Conservation (phyloP, 345 rosid species). For the Psidium guajava region DNA sequence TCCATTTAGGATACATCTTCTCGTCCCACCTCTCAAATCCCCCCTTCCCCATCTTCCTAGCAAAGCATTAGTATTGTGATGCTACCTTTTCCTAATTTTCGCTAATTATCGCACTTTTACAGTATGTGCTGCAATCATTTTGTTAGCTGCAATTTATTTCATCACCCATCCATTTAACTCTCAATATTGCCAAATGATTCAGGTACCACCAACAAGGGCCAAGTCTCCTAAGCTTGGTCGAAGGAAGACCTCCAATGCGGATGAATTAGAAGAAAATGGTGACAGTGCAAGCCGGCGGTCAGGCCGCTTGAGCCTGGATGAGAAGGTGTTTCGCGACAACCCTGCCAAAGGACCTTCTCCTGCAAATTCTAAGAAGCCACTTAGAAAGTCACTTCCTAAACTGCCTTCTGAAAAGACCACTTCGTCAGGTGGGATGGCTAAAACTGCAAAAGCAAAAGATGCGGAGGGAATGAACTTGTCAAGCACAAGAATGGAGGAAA, state of each 20-base stretch:
- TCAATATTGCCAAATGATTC: constrained; percentile 2
- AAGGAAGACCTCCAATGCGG: constrained; percentile 37
- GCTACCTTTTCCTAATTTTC: not conserved
- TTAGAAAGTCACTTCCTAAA: constrained; percentile 74
- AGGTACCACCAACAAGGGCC: constrained; percentile 94
- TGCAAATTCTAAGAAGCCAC: constrained; percentile 47
- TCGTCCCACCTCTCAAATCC: not conserved
- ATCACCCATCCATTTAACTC: not conserved
- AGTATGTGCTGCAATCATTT: not conserved
- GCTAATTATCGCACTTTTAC: not conserved
- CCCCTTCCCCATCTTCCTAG: not conserved
- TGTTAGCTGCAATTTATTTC: not conserved
- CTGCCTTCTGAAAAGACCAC: constrained; percentile 72
- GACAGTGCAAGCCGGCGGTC: constrained; percentile 12
- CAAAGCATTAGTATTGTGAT: not conserved
- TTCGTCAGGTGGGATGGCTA: constrained; percentile 16
- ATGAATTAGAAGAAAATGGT: constrained; percentile 41
- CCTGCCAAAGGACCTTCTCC: constrained; percentile 38
- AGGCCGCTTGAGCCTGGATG: constrained; percentile 68
- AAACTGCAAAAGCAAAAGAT: not conserved
- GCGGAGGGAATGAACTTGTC: constrained; percentile 5
- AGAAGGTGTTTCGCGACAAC: constrained; percentile 25
- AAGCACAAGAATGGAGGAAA: constrained; percentile 13
- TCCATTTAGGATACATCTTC: not conserved
- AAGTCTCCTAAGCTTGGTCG: constrained; percentile 98